Evolutionary conservation across 306 rosid species (phyloP).

Genomic region (Crotalaria pallida): DNA sequence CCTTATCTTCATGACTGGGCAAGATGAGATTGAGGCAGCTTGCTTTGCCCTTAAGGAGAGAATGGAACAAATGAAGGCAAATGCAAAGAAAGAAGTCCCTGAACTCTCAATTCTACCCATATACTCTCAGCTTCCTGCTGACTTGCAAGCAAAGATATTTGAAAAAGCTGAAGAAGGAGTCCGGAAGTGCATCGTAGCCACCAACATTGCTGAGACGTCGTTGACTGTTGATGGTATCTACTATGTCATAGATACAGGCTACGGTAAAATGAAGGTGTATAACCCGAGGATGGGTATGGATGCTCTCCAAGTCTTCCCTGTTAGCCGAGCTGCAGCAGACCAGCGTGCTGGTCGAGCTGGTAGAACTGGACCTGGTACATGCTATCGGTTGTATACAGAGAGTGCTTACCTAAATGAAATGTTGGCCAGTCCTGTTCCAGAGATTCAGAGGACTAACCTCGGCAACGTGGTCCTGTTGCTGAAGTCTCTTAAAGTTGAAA

Average conservation of each 20-base stretch:
- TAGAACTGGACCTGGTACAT: constrained; percentile 98
- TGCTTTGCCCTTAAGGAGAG: constrained; percentile 93
- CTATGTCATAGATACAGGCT: constrained; percentile 94
- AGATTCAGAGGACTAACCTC: constrained; percentile 95
- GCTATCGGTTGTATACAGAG: constrained; percentile 85
- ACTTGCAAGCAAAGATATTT: constrained; percentile 93
- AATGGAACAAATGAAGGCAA: constrained; percentile 73
- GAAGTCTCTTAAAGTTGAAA: constrained; percentile 92
- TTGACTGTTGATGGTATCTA: constrained; percentile 93
- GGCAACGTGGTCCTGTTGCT: constrained; percentile 91
- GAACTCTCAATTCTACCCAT: constrained; percentile 93
- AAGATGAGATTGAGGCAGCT: constrained; percentile 99
- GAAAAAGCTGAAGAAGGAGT: constrained; percentile 96
- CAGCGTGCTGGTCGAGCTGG: constrained; percentile 99
- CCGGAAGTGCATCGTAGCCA: constrained; percentile 94
- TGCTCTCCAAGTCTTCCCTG: constrained; percentile 97
- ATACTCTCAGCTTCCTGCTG: constrained; percentile 99
- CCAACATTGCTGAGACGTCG: constrained; percentile 96
- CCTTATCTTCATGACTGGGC: constrained; percentile 98
- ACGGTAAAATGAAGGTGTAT: constrained; percentile 96
- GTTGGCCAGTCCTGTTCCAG: constrained; percentile 93
- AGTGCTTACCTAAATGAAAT: constrained; percentile 85
- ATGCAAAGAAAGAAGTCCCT: constrained; percentile 70
- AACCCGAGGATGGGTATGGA: constrained; percentile 99
- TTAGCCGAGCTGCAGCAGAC: constrained; percentile 96